Evolutionary conservation across 768 basidiomycete genomes (phyloP), one percentile per base, ranked within the genome.

Genomic region (Mrakia gelida): DNA sequence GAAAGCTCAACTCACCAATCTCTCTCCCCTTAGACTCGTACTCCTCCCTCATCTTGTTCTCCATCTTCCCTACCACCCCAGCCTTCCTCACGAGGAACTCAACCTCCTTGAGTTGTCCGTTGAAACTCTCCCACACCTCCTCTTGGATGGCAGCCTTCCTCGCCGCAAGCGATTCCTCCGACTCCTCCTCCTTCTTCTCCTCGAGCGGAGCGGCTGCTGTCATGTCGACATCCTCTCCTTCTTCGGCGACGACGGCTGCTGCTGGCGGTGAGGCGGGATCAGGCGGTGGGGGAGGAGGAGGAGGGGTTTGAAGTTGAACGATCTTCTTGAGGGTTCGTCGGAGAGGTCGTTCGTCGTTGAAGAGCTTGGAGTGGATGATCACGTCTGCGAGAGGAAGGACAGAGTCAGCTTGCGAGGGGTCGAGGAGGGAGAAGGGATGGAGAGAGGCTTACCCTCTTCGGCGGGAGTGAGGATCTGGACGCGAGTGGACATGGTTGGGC

Each of bases 21-120:
- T 74, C 62, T 21, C 21, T 59, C 21, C 77, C 73, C 67, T 75
- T 70, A 3, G 54, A 52, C 16, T 59, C 73, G 26, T 78, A 78
- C 54, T 73, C 72, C 10, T 18, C 77, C 38, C 77, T 73, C 72
- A 75, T 74, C 59, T 56, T 67, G 38, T 41, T 52, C 54, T 78
- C 77, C 77, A 78, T 78, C 63, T 38, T 62, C 30, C 32, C 54
- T 38, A 78, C 73, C 38, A 75, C 34, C 28, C 30, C 67, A 2
- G 72, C 45, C 65, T 78, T 78, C 65, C 59, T 74, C 45, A 78
- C 77, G 34, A 67, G 63, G 38, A 78, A 61, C 65, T 78, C 71
- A 32, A 74, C 41, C 23, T 73, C 65, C 21, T 54, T 52, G 13
- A 78, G 38, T 61, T 78, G 61, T 7, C 38, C 49, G 65, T 65